phyloP scores from a whole-genome alignment of 1,139 yeast species.

The Kazachstania sp. region DNA sequence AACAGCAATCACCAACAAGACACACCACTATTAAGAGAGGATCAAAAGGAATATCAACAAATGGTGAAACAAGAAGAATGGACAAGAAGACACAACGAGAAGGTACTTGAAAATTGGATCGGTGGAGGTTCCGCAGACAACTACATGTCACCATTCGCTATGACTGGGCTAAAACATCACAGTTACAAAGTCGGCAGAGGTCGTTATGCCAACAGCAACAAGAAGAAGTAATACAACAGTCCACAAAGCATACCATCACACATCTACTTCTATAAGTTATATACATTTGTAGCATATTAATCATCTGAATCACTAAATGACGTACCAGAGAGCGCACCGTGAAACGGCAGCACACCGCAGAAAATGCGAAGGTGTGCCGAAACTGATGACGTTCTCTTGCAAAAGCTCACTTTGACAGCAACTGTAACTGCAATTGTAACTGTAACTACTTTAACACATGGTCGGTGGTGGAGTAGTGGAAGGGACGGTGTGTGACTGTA shows the following conservation, averaged over 20 bases:
- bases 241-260: neutral
- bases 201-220: slow-evolving; percentile 59
- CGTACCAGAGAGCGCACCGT: too few relatives aligned
- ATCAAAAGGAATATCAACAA: slow-evolving; percentile 85
- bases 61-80: slow-evolving; percentile 83
- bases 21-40: slow-evolving; percentile 58
- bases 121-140: slow-evolving; percentile 91
- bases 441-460: too few relatives aligned
- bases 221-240: slow-evolving; percentile 32
- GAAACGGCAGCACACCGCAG: too few relatives aligned
- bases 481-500: too few relatives aligned
- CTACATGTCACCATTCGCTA: slow-evolving; percentile 81
- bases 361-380: too few relatives aligned
- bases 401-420: too few relatives aligned
- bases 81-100: slow-evolving; percentile 81
- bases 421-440: too few relatives aligned
- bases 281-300: neutral
- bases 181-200: slow-evolving; percentile 81
- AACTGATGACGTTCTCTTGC: too few relatives aligned
- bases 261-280: too few relatives aligned
- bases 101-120: slow-evolving; percentile 76
- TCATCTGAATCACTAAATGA: too few relatives aligned
- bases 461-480: too few relatives aligned
- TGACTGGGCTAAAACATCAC: slow-evolving; percentile 51
- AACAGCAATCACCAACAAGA: slow-evolving; percentile 34